Evolutionary conservation across 257 asterid genomes (phyloP).

Genomic region (Pogostemon cablin): DNA sequence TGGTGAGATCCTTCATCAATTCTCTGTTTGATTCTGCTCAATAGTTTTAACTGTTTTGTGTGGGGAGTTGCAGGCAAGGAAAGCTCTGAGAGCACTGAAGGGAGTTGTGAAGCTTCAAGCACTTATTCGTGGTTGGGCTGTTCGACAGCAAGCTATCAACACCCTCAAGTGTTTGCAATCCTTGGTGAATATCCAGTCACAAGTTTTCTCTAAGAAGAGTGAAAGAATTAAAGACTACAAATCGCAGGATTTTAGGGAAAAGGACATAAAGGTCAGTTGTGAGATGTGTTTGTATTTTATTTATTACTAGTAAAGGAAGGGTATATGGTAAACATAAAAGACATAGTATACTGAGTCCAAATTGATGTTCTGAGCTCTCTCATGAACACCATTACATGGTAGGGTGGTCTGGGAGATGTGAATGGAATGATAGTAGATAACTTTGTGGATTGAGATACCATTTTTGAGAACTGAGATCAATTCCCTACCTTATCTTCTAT

Average conservation of each 20-base stretch:
- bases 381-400: too few species aligned
- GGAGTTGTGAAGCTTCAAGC: conserved; percentile 96
- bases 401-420: too few species aligned
- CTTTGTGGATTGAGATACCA: too few species aligned
- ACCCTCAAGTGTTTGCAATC: conserved; percentile 89
- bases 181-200: conserved; percentile 78
- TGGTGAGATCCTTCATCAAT: conserved; percentile 51
- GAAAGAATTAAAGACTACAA: conserved; percentile 52
- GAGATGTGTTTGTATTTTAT: too few species aligned
- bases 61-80: conserved; percentile 64
- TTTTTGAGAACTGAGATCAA: too few species aligned
- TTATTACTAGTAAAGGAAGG: conserved; percentile 1
- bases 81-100: conserved; percentile 80
- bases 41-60: background rate
- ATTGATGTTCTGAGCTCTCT: too few species aligned
- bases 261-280: conserved; percentile 67
- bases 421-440: too few species aligned
- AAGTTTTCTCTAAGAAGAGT: conserved; percentile 71
- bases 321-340: background rate
- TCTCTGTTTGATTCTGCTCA: background rate
- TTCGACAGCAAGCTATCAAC: conserved; percentile 75
- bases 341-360: background rate
- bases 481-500: too few species aligned
- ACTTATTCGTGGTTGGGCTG: conserved; percentile 90
- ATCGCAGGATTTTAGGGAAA: conserved; percentile 51